Evolutionary conservation across 345 rosid genomes (phyloP).

Genomic region (Lepidium aucheri): DNA sequence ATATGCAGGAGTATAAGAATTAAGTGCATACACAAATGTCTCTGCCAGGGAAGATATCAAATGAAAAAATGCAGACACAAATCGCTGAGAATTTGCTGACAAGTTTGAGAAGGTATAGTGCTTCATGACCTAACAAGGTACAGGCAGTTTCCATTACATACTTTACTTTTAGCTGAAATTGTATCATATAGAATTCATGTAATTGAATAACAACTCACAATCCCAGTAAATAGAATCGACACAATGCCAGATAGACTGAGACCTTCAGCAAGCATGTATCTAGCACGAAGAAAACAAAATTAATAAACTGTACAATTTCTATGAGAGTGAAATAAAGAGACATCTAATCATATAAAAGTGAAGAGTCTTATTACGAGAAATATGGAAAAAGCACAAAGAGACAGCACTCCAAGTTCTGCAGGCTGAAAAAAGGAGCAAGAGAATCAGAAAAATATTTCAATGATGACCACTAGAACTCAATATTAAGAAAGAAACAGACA

Average conservation of each 20-base stretch:
- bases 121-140: slow-evolving; percentile 62
- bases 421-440: slow-evolving; percentile 39
- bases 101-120: slow-evolving; percentile 87
- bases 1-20: not conserved
- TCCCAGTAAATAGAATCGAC: slow-evolving; percentile 93
- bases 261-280: slow-evolving; percentile 99
- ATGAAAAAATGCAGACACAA: slow-evolving; percentile 89
- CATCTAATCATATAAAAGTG: not conserved
- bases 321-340: not conserved
- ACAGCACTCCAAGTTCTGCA: slow-evolving; percentile 97
- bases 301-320: not conserved
- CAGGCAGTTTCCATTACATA: not conserved
- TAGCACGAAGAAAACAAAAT: slow-evolving; percentile 22
- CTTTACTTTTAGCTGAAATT: slow-evolving; percentile 4
- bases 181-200: not conserved
- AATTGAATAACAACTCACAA: slow-evolving; percentile 44
- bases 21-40: slow-evolving; percentile 68
- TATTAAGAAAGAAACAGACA: not conserved
- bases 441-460: not conserved
- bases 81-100: slow-evolving; percentile 86
- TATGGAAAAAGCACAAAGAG: slow-evolving; percentile 95
- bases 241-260: slow-evolving; percentile 98
- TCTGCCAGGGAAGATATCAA: slow-evolving; percentile 97
- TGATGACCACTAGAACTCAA: slow-evolving; percentile 3
- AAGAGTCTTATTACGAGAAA: slow-evolving; percentile 51